Evolutionary conservation across 1,284 basidiomycete species (phyloP), one percentile per base, ranked within the genome.

Genomic region (Apiotrichum brassicae): DNA sequence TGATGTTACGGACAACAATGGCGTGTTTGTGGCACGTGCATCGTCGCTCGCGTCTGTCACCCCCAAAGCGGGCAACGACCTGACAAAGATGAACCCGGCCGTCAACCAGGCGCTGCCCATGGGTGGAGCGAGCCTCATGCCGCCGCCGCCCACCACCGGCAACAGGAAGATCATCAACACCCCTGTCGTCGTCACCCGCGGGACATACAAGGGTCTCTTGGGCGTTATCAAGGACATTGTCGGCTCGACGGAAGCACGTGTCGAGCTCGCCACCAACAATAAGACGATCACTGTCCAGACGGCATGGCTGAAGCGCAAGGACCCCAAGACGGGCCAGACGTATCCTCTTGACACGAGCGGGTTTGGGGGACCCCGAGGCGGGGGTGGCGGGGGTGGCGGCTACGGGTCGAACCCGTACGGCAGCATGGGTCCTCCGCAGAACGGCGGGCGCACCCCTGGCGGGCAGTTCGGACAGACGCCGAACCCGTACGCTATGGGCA

Each of bases 221-320:
- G 95, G 95, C 7, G 83, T 85, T 12, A 87, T 98, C 78, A 97
- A 94, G 72, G 95, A 97, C 66, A 89, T 91, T 13, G 94, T 92
- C 50, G 94, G 92, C 13, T 46, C 49, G 9, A 79, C 80, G 40
- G 78, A 85, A 56, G 89, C 87, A 1, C 82, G 95, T 45, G 92
- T 99, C 13, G 95, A 98, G 73, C 76, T 99, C 20, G 82, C 87
- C 56, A 89, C 91, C 1, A 85, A 85, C 46, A 92, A 92, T 72
- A 94, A 92, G 74, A 79, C 92, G 22, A 83, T 97, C 56, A 86
- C 86, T 9, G 83, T 97, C 53, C 84, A 85, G 42, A 85, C 92
- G 63, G 80, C 81, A 28, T 87, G 85, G 66, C 74, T 97, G 25
- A 81, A 82, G 58, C 80, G 85, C 55, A 82, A 85, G 76, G 75